phyloP scores from a whole-genome alignment of 306 rosid genomes.

The Rosa persica region DNA sequence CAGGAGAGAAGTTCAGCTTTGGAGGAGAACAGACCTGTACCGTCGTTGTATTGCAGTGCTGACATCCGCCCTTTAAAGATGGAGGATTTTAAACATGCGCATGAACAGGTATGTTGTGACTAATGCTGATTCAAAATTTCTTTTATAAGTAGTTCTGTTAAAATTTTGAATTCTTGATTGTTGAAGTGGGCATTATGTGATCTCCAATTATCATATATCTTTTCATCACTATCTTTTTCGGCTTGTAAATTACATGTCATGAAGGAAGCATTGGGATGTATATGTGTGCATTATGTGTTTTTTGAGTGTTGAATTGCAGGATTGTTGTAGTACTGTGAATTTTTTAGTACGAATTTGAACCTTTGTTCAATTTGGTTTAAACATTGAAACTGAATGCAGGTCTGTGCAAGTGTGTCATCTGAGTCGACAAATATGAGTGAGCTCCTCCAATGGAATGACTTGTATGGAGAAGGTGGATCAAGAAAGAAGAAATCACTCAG shows the following conservation, averaged over 20 bases:
- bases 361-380: neutral
- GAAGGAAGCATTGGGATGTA: neutral
- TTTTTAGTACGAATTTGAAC: neutral
- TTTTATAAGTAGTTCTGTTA: neutral
- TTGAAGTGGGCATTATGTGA: neutral
- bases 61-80: constrained; percentile 78
- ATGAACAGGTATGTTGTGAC: constrained; percentile 60
- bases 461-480: constrained; percentile 95
- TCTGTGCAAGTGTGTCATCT: constrained; percentile 90
- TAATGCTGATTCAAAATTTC: neutral
- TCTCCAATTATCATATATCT: neutral
- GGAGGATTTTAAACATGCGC: constrained; percentile 86
- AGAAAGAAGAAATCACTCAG: constrained; percentile 76
- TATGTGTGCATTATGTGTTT: neutral
- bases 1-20: constrained; percentile 71
- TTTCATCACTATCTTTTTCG: neutral
- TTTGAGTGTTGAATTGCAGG: neutral
- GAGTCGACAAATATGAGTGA: constrained; percentile 85
- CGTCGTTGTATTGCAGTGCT: constrained; percentile 56
- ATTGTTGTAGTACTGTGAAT: neutral
- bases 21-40: constrained; percentile 63
- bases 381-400: constrained; percentile 43
- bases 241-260: neutral
- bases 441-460: constrained; percentile 88
- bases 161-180: neutral